Base-by-base conservation (phyloP, 805 yeast species). In the Candida methanosorbosa region DNA sequence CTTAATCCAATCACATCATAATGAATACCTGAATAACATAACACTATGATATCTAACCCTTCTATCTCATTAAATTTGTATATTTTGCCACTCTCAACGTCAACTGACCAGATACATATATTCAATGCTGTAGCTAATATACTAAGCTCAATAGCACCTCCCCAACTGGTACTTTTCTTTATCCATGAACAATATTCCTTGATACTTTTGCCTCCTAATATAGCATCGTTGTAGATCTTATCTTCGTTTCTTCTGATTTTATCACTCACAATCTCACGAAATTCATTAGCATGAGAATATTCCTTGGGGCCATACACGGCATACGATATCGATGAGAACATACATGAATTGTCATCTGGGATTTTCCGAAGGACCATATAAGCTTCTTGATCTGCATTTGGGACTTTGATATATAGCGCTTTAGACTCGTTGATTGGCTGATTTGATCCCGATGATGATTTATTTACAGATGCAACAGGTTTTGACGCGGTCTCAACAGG, bases 291-390 rank as follows among this genome's bases (percentile, higher is more conserved):
- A n/a, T 32, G 30, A 19, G 68, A 64, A 2, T 63, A 46, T 28
- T 64, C 64, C 27, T 63, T 57, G 12, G 43, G 35, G 0, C 60
- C 61, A 23, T 43, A 59, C 3, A 68, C 50, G 11, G 75, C 70
- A 44, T 72, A 75, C 2, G 77, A 64, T 2, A 82, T 63, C 1
- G 88, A 66, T 44, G 81, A 74, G 58, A 82, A 82, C 35, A 82
- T 56, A 49, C 94, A 82, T 8, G 90, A 79, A 50, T 82, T 82
- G 53, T 82, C 90, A 49, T 82, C 87, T 0, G 83, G 80, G 37
- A 81, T 73, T 33, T 70, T 68, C 20, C 83, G 66, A 7, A 79
- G 58, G 8, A 68, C 63, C 15, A 77, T 45, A 33, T 57, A 57
- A 5, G 61, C 55, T 15, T 57, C 45, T 9, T 37, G 44, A 9